phyloP scores from a whole-genome alignment of 1,284 basidiomycete genomes.

The Exobasidium cylindrosporum region DNA sequence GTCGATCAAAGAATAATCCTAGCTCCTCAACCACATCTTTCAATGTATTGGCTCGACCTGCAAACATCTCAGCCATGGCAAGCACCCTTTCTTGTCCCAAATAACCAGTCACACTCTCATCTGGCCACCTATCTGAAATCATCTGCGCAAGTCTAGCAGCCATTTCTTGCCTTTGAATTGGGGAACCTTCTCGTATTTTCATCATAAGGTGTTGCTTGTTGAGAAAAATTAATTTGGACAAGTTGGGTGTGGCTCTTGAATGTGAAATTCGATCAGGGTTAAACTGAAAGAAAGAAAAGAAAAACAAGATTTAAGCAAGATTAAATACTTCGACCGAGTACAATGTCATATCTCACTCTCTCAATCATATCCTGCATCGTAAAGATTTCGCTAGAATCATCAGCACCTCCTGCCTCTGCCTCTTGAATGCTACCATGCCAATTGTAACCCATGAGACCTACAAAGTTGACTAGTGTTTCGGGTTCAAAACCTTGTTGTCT shows the following conservation, averaged over 20 bases:
- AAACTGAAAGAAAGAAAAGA: slow-evolving; percentile 21
- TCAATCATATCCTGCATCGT: slow-evolving; percentile 37
- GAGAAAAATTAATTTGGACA: slow-evolving; percentile 44
- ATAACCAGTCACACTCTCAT: neutral
- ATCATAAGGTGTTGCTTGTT: slow-evolving; percentile 37
- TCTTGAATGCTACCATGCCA: slow-evolving; percentile 26
- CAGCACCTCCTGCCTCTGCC: slow-evolving; percentile 9
- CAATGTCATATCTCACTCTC: slow-evolving; percentile 16
- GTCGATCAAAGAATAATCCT: slow-evolving; percentile 9
- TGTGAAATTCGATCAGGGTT: slow-evolving; percentile 41
- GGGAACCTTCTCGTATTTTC: slow-evolving; percentile 28
- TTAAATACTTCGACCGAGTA: neutral
- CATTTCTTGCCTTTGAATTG: neutral
- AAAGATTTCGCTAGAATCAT: slow-evolving; percentile 32
- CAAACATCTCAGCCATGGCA: neutral
- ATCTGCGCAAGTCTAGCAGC: neutral
- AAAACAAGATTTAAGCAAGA: too few relatives aligned
- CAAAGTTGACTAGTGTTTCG: slow-evolving; percentile 83
- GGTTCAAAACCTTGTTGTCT: slow-evolving; percentile 85
- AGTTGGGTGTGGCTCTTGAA: slow-evolving; percentile 38
- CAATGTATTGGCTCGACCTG: neutral
- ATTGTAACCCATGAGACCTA: slow-evolving; percentile 87
- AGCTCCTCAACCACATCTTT: slow-evolving; percentile 8
- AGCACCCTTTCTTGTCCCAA: neutral
- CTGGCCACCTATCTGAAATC: neutral